A percentile compares a stretch with the other conserved stretches of the same genome.
Conservation (phyloP, 805 yeast genomes). For the Candida corydali region DNA sequence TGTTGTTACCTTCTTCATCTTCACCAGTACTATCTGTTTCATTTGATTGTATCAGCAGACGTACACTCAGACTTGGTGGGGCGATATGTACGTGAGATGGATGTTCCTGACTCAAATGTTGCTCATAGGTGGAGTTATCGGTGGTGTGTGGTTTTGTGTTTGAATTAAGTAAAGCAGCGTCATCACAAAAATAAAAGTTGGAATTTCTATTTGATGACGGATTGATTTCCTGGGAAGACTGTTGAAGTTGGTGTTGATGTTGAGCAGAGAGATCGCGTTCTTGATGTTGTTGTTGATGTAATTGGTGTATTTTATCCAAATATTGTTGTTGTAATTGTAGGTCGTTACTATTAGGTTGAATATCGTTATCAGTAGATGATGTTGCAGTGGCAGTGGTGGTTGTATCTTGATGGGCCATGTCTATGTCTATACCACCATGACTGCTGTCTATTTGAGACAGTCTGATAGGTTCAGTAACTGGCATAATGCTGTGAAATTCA, state of each 20-base stretch:
- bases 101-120: not conserved
- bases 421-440: not conserved
- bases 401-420: not conserved
- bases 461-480: not conserved
- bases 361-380: not conserved
- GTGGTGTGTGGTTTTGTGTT: constrained; percentile 1
- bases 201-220: not conserved
- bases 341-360: not conserved
- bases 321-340: constrained; percentile 7
- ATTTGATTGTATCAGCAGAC: no score
- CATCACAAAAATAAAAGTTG: constrained; percentile 2
- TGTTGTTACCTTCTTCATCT: no score
- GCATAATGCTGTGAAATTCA: no score
- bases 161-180: not conserved
- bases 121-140: constrained; percentile 11
- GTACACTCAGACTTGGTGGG: no score
- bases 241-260: not conserved
- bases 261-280: no score
- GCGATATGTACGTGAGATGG: no score
- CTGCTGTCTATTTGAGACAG: no score
- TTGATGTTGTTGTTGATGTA: constrained; percentile 4
- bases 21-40: no score
- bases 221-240: not conserved
- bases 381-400: not conserved
- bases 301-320: constrained; percentile 4